These are phyloP conservation scores for Aspergillus pseudotamarii DNA, from an alignment of 2,329 filamentous ascomycete genomes.

Conservation along the genomic window DNA sequence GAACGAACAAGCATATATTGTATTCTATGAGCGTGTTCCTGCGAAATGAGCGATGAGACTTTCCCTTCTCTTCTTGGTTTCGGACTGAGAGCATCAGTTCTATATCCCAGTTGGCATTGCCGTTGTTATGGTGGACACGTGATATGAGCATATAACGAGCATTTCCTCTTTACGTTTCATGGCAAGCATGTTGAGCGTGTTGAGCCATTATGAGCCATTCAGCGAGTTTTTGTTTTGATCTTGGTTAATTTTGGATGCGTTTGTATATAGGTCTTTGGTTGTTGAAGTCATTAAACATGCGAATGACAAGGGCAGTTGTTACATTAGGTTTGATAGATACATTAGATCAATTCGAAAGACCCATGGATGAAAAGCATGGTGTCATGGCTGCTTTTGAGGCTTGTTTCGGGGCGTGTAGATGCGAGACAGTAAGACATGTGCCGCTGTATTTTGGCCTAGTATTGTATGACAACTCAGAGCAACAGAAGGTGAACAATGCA, in stretches of 20 bases:
- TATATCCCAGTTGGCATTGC: neutral
- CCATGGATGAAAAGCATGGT: neutral
- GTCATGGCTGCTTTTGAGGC: neutral
- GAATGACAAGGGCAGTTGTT: neutral
- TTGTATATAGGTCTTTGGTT: slow-evolving; percentile 2
- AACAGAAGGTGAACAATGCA: too few relatives aligned
- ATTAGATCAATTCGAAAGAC: neutral
- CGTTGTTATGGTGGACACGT: slow-evolving; percentile 5
- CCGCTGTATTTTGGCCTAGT: too few relatives aligned
- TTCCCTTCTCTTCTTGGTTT: slow-evolving; percentile 7
- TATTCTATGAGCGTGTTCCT: slow-evolving; percentile 61
- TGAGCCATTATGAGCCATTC: neutral
- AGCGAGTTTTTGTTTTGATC: slow-evolving; percentile 1
- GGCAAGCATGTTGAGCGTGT: slow-evolving; percentile 5
- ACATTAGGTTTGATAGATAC: neutral
- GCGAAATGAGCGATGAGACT: slow-evolving; percentile 35
- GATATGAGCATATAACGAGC: slow-evolving; percentile 13
- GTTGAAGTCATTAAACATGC: neutral
- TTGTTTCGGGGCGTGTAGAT: neutral
- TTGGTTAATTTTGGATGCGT: neutral
- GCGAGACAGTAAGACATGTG: neutral
- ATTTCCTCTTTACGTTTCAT: slow-evolving; percentile 6
- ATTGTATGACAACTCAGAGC: neutral
- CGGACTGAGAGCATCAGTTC: slow-evolving; percentile 2
- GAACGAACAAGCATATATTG: slow-evolving; percentile 66